Evolutionary conservation across 495 filamentous ascomycete species (phyloP).

Genomic region (Xylaria curta): DNA sequence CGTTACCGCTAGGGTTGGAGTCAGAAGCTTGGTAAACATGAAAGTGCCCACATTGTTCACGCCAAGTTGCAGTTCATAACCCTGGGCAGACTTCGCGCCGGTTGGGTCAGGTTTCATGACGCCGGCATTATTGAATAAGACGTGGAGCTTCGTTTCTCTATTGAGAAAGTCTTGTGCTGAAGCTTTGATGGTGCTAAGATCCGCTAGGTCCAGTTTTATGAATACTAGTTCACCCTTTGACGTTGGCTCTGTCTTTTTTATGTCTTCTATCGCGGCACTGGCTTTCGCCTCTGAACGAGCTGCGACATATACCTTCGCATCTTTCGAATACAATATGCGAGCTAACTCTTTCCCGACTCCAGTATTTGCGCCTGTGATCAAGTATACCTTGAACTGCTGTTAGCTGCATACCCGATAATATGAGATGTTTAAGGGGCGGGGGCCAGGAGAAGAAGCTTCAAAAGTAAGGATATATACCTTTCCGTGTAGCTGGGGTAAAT

Average conservation of each 20-base stretch:
- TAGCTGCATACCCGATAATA: not conserved
- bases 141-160: constrained; percentile 46
- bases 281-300: constrained; percentile 48
- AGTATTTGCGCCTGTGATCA: constrained; percentile 56
- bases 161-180: constrained; percentile 19
- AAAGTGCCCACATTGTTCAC: constrained; percentile 48
- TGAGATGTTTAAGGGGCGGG: not conserved
- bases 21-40: constrained; percentile 51
- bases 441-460: not conserved
- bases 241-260: constrained; percentile 25
- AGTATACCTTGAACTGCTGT: constrained; percentile 35
- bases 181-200: constrained; percentile 29
- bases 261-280: constrained; percentile 25
- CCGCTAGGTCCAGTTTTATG: constrained; percentile 30
- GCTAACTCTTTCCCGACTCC: constrained; percentile 55
- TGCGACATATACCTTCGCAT: constrained; percentile 59
- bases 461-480: constrained; percentile 13
- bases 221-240: constrained; percentile 18
- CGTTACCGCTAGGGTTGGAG: constrained; percentile 47
- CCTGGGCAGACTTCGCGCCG: constrained; percentile 38
- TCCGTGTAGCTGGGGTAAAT: constrained; percentile 19
- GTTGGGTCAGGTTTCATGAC: constrained; percentile 37
- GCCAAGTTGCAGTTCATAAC: constrained; percentile 46
- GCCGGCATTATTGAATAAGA: constrained; percentile 51
- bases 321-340: constrained; percentile 46